These are phyloP conservation scores for Aspergillus thermomutatus DNA, from an alignment of 2,329 filamentous ascomycete genomes.

Conservation along the genomic window DNA sequence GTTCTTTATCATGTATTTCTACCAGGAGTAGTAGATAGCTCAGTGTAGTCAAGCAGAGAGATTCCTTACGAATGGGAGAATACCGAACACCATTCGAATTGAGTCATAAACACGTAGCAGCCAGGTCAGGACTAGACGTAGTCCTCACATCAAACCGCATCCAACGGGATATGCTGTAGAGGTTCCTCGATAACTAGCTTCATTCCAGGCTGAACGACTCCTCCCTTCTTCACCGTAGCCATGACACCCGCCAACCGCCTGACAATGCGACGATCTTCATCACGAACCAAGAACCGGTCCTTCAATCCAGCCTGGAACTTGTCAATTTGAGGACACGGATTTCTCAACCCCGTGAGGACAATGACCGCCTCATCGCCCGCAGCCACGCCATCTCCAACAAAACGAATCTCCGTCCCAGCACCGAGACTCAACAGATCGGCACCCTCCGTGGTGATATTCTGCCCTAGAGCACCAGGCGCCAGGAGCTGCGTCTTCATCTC, in stretches of 20 bases:
- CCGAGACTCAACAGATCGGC: constrained; percentile 6
- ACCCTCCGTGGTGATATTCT: constrained; percentile 12
- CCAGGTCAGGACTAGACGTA: no score
- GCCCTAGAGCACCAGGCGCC: background rate
- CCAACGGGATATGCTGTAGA: background rate
- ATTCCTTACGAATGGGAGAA: no score
- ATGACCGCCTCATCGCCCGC: background rate
- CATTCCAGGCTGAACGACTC: constrained; percentile 10
- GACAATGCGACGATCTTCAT: constrained; percentile 2
- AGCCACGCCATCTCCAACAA: background rate
- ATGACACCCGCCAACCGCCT: constrained; percentile 13
- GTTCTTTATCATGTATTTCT: no score
- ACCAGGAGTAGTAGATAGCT: no score
- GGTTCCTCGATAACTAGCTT: background rate
- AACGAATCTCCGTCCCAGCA: constrained; percentile 5
- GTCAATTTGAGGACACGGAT: constrained; percentile 8
- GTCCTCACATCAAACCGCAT: background rate
- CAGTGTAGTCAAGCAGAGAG: no score
- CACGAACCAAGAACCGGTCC: constrained; percentile 7
- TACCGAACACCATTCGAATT: no score
- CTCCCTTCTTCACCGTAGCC: constrained; percentile 10
- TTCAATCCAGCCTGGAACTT: constrained; percentile 4
- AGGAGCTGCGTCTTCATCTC: background rate
- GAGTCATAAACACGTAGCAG: background rate
- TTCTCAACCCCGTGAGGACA: constrained; percentile 5